These are phyloP conservation scores for Aeschynomene evenia DNA, from an alignment of 306 rosid genomes.

Conservation along the genomic window DNA sequence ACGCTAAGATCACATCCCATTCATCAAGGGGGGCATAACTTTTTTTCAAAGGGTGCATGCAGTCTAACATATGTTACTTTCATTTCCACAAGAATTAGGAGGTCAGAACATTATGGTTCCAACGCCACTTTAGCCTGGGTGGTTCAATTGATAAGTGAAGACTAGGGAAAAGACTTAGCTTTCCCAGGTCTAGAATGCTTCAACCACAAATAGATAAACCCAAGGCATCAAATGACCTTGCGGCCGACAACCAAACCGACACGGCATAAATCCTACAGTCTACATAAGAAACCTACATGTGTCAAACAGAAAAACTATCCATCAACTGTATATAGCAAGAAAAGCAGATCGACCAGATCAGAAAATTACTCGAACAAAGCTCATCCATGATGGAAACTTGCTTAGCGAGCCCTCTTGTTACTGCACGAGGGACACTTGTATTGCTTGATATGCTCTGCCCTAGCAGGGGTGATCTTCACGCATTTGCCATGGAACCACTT, in stretches of 20 bases:
- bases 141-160: neutral
- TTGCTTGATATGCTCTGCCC: conserved; percentile 88
- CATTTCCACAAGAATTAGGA: conserved; percentile 1
- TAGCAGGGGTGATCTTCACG: conserved; percentile 83
- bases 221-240: conserved; percentile 15
- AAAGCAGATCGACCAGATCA: conserved; percentile 34
- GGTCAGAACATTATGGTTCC: conserved; percentile 8
- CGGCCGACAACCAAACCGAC: neutral
- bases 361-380: conserved; percentile 27
- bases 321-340: conserved; percentile 31
- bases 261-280: conserved; percentile 30
- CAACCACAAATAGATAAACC: conserved; percentile 16
- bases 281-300: conserved; percentile 37
- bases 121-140: conserved; percentile 7
- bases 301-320: conserved; percentile 34
- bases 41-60: neutral
- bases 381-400: conserved; percentile 18
- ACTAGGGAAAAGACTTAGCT: conserved; percentile 16
- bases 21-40: conserved; percentile 11
- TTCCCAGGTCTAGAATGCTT: conserved; percentile 25
- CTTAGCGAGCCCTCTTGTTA: conserved; percentile 71
- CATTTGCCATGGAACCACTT: conserved; percentile 94
- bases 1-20: neutral
- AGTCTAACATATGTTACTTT: neutral
- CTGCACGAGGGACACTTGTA: conserved; percentile 97